These are phyloP conservation scores for Diaporthe sp. DNA, from an alignment of 2,329 filamentous ascomycete genomes.

Conservation along the genomic window DNA sequence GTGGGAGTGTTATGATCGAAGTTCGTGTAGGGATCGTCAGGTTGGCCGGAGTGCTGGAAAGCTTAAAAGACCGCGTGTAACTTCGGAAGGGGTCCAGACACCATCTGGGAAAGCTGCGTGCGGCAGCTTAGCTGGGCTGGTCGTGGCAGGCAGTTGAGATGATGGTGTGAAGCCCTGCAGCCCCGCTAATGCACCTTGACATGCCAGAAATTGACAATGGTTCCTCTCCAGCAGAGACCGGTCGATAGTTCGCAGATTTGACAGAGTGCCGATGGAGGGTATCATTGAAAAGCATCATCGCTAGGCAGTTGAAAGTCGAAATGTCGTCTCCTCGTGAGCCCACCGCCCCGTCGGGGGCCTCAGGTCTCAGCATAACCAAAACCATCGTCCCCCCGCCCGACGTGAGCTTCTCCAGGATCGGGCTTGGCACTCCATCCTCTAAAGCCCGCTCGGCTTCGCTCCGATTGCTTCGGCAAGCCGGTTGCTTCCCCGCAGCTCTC, in stretches of 20 bases:
- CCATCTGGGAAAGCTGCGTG: neutral
- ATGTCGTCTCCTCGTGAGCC: conserved; percentile 21
- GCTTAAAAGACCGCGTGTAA: conserved; percentile 24
- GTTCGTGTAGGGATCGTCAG: conserved; percentile 28
- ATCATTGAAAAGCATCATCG: conserved; percentile 31
- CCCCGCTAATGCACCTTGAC: conserved; percentile 38
- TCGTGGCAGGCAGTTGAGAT: conserved; percentile 27
- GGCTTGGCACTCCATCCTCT: conserved; percentile 10
- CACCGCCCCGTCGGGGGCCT: neutral
- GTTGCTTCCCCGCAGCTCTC: conserved; percentile 31
- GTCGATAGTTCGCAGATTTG: conserved; percentile 32
- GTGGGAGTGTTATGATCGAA: conserved; percentile 22
- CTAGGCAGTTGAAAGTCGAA: conserved; percentile 11
- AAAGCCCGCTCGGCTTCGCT: conserved; percentile 23
- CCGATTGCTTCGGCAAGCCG: conserved; percentile 27
- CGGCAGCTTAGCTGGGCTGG: neutral
- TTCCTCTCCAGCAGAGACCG: conserved; percentile 29
- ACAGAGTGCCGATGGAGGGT: conserved; percentile 31
- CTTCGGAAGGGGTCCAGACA: conserved; percentile 27
- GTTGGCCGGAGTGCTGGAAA: conserved; percentile 28
- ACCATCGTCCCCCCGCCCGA: neutral
- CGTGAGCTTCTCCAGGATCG: conserved; percentile 3
- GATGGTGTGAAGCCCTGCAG: conserved; percentile 38
- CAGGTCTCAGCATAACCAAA: neutral
- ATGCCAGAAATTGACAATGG: conserved; percentile 31